A percentile compares a stretch with the other conserved stretches of the same genome.
Conservation (phyloP, 1,284 basidiomycete species). For the Papiliotrema fonsecae region DNA sequence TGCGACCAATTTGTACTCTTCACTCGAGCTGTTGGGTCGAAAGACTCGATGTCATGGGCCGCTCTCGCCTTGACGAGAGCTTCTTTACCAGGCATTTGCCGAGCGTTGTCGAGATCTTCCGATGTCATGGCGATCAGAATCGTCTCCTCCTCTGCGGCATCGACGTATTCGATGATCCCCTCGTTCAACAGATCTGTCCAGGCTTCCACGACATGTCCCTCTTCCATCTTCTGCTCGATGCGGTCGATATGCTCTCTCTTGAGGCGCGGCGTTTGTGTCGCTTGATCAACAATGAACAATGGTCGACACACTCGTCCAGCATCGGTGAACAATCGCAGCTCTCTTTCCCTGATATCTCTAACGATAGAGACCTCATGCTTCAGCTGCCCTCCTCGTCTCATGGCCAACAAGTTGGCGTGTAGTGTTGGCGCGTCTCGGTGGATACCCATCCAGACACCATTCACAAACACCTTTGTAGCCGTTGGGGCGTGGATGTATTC, state of each 20-base stretch:
- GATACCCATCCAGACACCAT: conserved; percentile 99
- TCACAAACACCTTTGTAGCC: conserved; percentile 97
- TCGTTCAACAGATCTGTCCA: conserved; percentile 83
- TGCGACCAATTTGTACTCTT: conserved; percentile 76
- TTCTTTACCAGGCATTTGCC: conserved; percentile 22
- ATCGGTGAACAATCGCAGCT: conserved; percentile 91
- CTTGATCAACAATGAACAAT: conserved; percentile 92
- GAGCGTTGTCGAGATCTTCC: conserved; percentile 83
- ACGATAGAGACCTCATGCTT: conserved; percentile 95
- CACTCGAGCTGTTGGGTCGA: conserved; percentile 81
- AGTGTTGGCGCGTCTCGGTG: conserved; percentile 90
- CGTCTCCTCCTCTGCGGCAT: conserved; percentile 99
- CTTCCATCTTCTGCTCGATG: conserved; percentile 48
- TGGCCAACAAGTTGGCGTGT: conserved; percentile 85
- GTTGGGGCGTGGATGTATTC: conserved; percentile 80
- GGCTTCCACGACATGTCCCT: conserved; percentile 58
- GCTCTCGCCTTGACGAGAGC: conserved; percentile 47
- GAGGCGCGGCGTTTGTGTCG: conserved; percentile 64
- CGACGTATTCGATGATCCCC: conserved; percentile 89
- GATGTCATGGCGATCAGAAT: conserved; percentile 99
- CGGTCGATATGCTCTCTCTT: conserved; percentile 76
- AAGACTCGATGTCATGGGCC: conserved; percentile 54
- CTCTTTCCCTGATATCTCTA: conserved; percentile 92
- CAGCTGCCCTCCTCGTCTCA: conserved; percentile 92
- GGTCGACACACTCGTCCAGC: conserved; percentile 95